Evolutionary conservation across 495 filamentous ascomycete species (phyloP).

Genomic region (Pseudotulostoma volvatum): DNA sequence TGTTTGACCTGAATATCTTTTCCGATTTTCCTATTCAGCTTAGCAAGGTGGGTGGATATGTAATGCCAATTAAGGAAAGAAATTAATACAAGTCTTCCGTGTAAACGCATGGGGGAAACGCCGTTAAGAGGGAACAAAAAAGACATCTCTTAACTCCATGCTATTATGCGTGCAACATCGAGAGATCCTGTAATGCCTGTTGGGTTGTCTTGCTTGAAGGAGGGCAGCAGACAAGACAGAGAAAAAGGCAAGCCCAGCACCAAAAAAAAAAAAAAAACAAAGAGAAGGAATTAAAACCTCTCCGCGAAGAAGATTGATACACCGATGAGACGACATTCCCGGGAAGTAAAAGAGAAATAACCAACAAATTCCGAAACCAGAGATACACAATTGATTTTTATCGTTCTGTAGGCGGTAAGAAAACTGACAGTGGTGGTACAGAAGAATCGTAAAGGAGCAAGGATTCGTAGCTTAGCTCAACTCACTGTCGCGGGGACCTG

Average conservation of each 20-base stretch:
- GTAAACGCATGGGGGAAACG: constrained; percentile 1
- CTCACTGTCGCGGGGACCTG: constrained; percentile 37
- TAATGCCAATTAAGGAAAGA: too few relatives aligned
- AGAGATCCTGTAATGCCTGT: too few relatives aligned
- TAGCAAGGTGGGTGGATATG: too few relatives aligned
- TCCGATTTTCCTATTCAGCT: too few relatives aligned
- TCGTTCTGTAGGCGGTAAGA: constrained; percentile 17
- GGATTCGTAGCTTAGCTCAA: too few relatives aligned
- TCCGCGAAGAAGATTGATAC: background rate
- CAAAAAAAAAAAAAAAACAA: constrained; percentile 12
- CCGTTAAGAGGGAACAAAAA: background rate
- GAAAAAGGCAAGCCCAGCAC: constrained; percentile 6
- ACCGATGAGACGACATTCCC: constrained; percentile 10
- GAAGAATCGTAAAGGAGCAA: too few relatives aligned
- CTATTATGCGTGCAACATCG: constrained; percentile 2
- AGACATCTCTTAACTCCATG: constrained; percentile 4
- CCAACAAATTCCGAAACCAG: constrained; percentile 26
- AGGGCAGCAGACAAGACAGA: too few relatives aligned
- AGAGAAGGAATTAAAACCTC: constrained; percentile 4
- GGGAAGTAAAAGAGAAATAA: constrained; percentile 26
- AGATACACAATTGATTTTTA: constrained; percentile 26
- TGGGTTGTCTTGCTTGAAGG: too few relatives aligned
- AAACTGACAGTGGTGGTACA: constrained; percentile 27
- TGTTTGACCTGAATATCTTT: too few relatives aligned
- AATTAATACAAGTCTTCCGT: too few relatives aligned